phyloP scores from a whole-genome alignment of 306 rosid genomes.

The Abrus precatorius region DNA sequence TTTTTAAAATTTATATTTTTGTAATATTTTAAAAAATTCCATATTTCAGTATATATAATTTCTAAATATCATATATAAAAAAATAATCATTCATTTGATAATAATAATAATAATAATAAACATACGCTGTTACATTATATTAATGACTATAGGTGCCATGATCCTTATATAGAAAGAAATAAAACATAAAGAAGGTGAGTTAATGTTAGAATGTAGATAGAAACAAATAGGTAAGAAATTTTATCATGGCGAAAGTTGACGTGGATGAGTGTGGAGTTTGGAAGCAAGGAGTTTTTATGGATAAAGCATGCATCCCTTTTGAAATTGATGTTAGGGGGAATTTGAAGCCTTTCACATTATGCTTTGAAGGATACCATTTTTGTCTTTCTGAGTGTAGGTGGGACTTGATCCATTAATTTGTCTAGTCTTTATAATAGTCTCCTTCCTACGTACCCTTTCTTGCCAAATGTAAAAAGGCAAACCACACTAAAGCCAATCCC shows the following conservation, averaged over 20 bases:
- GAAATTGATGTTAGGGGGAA: constrained; percentile 40
- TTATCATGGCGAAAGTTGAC: background rate
- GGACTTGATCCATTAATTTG: constrained; percentile 29
- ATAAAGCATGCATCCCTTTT: constrained; percentile 46
- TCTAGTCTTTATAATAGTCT: constrained; percentile 31
- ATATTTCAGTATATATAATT: too few species aligned
- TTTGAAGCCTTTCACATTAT: constrained; percentile 40
- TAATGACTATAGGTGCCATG: background rate
- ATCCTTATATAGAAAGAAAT: background rate
- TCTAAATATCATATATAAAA: too few species aligned
- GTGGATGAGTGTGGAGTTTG: constrained; percentile 13
- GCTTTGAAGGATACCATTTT: constrained; percentile 41
- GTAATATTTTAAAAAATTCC: too few species aligned
- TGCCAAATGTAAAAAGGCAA: constrained; percentile 45
- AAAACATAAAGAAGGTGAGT: background rate
- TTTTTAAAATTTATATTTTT: too few species aligned
- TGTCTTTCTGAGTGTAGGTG: constrained; percentile 24
- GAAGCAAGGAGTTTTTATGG: constrained; percentile 32
- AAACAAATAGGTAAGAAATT: background rate
- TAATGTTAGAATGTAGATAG: constrained; percentile 10
- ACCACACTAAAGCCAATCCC: constrained; percentile 50
- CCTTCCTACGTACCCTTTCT: constrained; percentile 24
- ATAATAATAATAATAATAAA: too few species aligned
- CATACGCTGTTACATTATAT: too few species aligned
- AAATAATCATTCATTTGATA: too few species aligned